These are phyloP conservation scores for Casaregolazyma lundiana DNA, from an alignment of 1,139 yeast genomes.

Conservation along the genomic window DNA sequence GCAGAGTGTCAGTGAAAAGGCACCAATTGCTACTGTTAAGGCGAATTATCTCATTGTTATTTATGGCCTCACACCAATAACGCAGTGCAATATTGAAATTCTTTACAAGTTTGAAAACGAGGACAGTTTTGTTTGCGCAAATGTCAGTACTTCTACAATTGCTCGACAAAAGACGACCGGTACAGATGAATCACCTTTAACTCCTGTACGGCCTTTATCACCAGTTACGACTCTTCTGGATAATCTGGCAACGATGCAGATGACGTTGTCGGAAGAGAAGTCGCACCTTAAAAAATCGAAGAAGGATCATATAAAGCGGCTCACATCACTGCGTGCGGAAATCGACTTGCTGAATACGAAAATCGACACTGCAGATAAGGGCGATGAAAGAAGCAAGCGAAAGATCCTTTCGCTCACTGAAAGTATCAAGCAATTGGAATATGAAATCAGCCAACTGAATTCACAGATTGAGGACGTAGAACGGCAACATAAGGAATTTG, in stretches of 20 bases:
- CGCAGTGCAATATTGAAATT: slow-evolving; percentile 33
- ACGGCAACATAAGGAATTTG: slow-evolving; percentile 16
- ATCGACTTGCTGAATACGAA: slow-evolving; percentile 31
- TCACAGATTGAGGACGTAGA: slow-evolving; percentile 18
- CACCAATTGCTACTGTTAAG: slow-evolving; percentile 5
- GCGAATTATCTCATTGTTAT: slow-evolving; percentile 26
- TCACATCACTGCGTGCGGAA: slow-evolving; percentile 32
- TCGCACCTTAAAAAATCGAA: slow-evolving; percentile 30
- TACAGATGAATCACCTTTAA: slow-evolving; percentile 16
- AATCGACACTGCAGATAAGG: slow-evolving; percentile 32
- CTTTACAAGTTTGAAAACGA: slow-evolving; percentile 15
- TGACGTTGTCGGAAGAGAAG: slow-evolving; percentile 33
- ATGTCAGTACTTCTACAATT: slow-evolving; percentile 21
- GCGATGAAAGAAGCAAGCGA: slow-evolving; percentile 33
- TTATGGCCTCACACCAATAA: slow-evolving; percentile 33
- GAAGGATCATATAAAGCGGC: slow-evolving; percentile 34
- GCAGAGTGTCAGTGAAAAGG: slow-evolving; percentile 3
- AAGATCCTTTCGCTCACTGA: slow-evolving; percentile 32
- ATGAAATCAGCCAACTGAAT: slow-evolving; percentile 27
- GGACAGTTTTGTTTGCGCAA: slow-evolving; percentile 14
- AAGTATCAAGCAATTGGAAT: slow-evolving; percentile 32
- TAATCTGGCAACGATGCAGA: slow-evolving; percentile 33
- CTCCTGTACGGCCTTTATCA: slow-evolving; percentile 31
- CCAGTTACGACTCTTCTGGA: slow-evolving; percentile 36
- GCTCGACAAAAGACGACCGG: slow-evolving; percentile 15